Evolutionary conservation across 2,329 filamentous ascomycete species (phyloP).

Genomic region (Juglanconis sp.): DNA sequence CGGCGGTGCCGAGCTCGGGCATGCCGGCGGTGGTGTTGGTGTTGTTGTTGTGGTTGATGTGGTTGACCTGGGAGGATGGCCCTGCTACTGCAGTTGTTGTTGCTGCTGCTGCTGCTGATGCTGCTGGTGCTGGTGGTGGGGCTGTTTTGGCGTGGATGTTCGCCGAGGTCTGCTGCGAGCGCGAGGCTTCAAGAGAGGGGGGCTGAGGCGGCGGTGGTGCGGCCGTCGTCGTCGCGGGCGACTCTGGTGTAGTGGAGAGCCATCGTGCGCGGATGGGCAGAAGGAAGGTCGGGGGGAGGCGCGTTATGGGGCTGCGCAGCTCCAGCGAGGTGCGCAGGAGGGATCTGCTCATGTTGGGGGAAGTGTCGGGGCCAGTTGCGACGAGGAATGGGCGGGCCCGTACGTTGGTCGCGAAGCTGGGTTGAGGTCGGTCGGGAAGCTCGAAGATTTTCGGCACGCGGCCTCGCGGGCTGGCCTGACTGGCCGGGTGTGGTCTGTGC

Average conservation of each 20-base stretch:
- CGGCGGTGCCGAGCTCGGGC: no score
- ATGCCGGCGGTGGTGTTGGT: no score
- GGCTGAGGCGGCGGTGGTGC: background rate
- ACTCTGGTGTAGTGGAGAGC: constrained; percentile 30
- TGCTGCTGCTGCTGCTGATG: background rate
- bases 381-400: background rate
- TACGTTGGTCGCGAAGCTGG: background rate
- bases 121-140: background rate
- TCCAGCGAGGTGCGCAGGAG: constrained; percentile 63
- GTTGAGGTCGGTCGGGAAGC: background rate
- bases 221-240: constrained; percentile 3
- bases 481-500: no score
- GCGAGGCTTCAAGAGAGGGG: background rate
- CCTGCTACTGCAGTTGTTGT: background rate
- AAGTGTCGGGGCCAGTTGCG: background rate
- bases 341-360: constrained; percentile 50
- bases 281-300: constrained; percentile 49
- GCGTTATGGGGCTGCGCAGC: constrained; percentile 45
- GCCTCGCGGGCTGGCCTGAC: background rate
- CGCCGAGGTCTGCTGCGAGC: constrained; percentile 6
- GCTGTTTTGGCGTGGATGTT: background rate
- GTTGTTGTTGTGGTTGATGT: no score
- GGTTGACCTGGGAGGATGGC: no score
- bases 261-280: constrained; percentile 46
- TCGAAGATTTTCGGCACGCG: constrained; percentile 1